phyloP scores from a whole-genome alignment of 2,329 filamentous ascomycete species.

The Volutella citrinella region DNA sequence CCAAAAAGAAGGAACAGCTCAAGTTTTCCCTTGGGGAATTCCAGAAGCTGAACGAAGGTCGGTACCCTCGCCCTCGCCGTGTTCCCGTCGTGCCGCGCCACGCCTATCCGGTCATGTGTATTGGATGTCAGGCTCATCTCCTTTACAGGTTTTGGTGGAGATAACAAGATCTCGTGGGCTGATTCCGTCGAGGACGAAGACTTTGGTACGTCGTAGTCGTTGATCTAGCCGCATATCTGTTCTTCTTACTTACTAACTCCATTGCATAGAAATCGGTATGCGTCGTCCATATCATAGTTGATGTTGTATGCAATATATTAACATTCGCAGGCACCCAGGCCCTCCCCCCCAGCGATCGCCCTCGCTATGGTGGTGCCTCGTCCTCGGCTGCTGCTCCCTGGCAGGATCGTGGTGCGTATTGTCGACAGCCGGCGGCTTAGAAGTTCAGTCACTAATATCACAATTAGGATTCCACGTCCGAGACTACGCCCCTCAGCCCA shows the following conservation, averaged over 20 bases:
- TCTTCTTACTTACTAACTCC: no score
- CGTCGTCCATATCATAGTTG: no score
- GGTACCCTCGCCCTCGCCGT: slow-evolving; percentile 38
- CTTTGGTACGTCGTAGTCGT: slow-evolving; percentile 28
- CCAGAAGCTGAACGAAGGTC: no score
- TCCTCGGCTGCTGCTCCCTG: slow-evolving; percentile 36
- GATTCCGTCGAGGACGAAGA: slow-evolving; percentile 95
- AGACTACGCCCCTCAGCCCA: slow-evolving; percentile 68
- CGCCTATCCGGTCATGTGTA: no score
- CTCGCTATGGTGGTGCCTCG: slow-evolving; percentile 30
- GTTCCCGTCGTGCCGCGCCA: slow-evolving; percentile 24
- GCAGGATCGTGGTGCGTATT: slow-evolving; percentile 43
- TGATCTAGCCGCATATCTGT: no score
- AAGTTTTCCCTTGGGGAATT: slow-evolving; percentile 98
- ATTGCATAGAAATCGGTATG: no score
- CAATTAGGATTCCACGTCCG: slow-evolving; percentile 62
- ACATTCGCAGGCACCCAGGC: slow-evolving; percentile 52
- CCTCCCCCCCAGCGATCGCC: slow-evolving; percentile 49
- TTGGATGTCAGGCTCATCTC: no score
- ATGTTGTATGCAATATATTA: no score
- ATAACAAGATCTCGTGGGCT: slow-evolving; percentile 98
- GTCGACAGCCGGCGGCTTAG: no score
- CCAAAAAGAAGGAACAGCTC: slow-evolving; percentile 88
- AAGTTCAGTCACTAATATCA: no score
- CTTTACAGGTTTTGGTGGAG: slow-evolving; percentile 49